Percentiles rank a stretch among this genome's conserved stretches.
Conservation (phyloP, 192 early-diverging fungal genomes). For the Podochytrium sp. region DNA sequence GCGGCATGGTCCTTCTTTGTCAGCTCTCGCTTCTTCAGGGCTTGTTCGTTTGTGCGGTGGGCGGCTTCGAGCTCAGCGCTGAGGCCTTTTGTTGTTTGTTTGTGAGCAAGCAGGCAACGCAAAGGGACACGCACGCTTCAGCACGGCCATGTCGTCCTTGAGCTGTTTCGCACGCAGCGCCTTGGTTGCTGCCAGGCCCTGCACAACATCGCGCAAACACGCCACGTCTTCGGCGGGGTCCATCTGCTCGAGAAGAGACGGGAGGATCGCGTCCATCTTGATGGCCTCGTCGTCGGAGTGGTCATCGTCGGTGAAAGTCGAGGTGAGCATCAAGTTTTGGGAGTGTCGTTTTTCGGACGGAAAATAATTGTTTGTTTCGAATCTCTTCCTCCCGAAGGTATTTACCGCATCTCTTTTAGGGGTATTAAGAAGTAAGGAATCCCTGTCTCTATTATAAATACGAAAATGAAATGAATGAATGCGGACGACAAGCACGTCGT, state of each 20-base stretch:
- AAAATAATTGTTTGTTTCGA: neutral
- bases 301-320: neutral
- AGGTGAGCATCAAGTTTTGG: neutral
- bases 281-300: neutral
- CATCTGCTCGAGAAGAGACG: constrained; percentile 7
- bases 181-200: neutral
- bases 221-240: constrained; percentile 1
- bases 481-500: neutral
- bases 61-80: neutral
- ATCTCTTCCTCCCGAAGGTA: neutral
- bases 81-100: neutral
- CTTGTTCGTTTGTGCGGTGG: neutral
- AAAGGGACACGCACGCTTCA: neutral
- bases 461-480: neutral
- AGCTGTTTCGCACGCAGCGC: neutral
- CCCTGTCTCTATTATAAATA: neutral
- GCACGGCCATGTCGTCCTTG: neutral
- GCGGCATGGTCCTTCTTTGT: neutral
- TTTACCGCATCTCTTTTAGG: neutral
- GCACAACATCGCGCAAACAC: neutral
- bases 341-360: neutral
- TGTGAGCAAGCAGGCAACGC: neutral
- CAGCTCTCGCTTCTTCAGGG: neutral
- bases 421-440: neutral
- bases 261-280: neutral